phyloP scores from a whole-genome alignment of 78 protist genomes.

The Pigoraptor vietnamica region DNA sequence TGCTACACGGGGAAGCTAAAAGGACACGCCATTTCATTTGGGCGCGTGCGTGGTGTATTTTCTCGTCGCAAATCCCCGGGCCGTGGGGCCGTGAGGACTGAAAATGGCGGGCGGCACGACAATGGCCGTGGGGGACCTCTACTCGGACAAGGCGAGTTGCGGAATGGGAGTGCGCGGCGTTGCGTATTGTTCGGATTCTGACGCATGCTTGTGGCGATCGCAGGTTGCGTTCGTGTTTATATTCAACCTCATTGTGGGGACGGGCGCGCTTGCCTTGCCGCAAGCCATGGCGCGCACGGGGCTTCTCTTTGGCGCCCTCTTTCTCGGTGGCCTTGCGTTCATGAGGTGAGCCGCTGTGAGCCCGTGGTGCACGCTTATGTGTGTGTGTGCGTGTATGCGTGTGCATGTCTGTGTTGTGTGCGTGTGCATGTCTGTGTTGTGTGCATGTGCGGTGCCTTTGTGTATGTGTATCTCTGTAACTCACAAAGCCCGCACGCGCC shows the following conservation, averaged over 20 bases:
- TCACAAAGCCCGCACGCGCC: too few species aligned
- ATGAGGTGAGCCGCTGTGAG: not conserved
- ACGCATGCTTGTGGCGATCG: not conserved
- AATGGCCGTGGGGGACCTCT: not conserved
- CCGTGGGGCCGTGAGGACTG: too few species aligned
- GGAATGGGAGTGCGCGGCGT: not conserved
- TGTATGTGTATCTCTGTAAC: too few species aligned
- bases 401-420: too few species aligned
- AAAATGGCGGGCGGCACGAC: not conserved
- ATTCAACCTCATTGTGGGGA: constrained; percentile 47
- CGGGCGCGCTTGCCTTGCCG: not conserved
- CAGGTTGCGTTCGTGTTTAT: constrained; percentile 18
- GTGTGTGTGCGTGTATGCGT: too few species aligned
- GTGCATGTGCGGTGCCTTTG: too few species aligned
- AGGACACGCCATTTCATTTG: too few species aligned
- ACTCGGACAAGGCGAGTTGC: not conserved
- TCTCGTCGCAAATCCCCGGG: too few species aligned
- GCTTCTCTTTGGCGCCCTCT: not conserved
- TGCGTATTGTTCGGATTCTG: not conserved
- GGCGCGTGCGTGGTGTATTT: too few species aligned
- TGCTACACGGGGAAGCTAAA: too few species aligned
- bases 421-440: too few species aligned
- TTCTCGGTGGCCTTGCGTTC: not conserved
- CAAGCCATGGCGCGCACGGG: not conserved
- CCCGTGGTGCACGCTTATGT: too few species aligned